These are phyloP conservation scores for Cryptococcus sp. DNA, from an alignment of 1,284 basidiomycete species.

Conservation along the genomic window DNA sequence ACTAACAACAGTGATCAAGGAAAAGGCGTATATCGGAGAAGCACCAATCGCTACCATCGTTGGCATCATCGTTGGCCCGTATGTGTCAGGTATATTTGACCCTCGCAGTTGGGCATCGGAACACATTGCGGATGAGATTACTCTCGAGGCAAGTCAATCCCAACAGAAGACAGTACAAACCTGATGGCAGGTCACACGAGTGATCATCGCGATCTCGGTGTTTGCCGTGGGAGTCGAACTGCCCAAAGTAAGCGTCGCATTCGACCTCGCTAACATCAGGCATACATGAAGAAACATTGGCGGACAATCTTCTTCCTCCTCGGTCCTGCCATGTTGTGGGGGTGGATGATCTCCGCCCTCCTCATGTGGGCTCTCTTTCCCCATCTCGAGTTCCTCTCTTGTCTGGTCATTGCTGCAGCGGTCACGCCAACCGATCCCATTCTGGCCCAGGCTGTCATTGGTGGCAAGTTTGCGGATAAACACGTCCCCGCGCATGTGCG, in stretches of 20 bases:
- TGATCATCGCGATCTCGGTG: constrained; percentile 93
- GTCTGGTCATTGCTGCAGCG: constrained; percentile 84
- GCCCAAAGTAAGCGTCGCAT: constrained; percentile 57
- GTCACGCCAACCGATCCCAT: constrained; percentile 92
- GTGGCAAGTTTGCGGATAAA: constrained; percentile 97
- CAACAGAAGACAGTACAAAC: too few species aligned
- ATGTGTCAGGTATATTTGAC: constrained; percentile 77
- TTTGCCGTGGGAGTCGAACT: constrained; percentile 97
- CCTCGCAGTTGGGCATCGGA: constrained; percentile 72
- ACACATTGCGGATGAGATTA: constrained; percentile 61
- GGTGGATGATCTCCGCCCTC: constrained; percentile 81
- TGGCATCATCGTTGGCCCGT: constrained; percentile 86
- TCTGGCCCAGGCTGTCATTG: constrained; percentile 62
- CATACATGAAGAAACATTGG: constrained; percentile 89
- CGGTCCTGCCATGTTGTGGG: constrained; percentile 74
- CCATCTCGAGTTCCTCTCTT: constrained; percentile 75
- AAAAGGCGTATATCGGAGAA: constrained; percentile 92
- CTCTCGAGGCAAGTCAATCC: constrained; percentile 67
- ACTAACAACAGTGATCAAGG: constrained; percentile 56
- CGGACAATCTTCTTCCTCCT: constrained; percentile 78
- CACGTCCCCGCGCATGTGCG: constrained; percentile 95
- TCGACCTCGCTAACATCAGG: constrained; percentile 35
- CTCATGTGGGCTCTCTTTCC: constrained; percentile 87
- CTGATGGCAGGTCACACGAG: constrained; percentile 55
- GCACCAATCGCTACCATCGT: constrained; percentile 92